Evolutionary conservation across 116 monocot species (phyloP).

Genomic region (Zostera marina): DNA sequence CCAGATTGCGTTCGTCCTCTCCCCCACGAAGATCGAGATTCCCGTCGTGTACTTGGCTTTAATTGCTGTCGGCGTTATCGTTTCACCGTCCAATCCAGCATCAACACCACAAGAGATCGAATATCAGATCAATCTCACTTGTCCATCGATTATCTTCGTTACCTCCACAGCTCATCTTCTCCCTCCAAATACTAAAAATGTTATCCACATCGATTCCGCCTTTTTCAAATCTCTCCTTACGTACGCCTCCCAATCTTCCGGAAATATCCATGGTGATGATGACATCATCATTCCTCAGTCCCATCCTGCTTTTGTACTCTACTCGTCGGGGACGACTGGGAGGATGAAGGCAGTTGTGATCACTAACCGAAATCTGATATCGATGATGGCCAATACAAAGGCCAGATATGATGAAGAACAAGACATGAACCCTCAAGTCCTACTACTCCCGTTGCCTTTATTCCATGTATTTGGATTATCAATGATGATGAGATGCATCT

Average conservation of each 20-base stretch:
- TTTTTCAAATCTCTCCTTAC: slow-evolving; percentile 26
- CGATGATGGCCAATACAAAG: slow-evolving; percentile 9
- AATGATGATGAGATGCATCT: slow-evolving; percentile 19
- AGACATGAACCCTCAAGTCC: slow-evolving; percentile 6
- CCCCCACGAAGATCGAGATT: slow-evolving; percentile 35
- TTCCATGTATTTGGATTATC: slow-evolving; percentile 68
- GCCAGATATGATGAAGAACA: neutral
- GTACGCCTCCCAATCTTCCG: neutral
- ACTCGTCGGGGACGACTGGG: slow-evolving; percentile 88
- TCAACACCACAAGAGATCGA: slow-evolving; percentile 44
- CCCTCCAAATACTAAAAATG: slow-evolving; percentile 9
- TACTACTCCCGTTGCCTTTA: slow-evolving; percentile 35
- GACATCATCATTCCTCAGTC: slow-evolving; percentile 20
- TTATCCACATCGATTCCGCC: slow-evolving; percentile 40
- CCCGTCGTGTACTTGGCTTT: slow-evolving; percentile 70
- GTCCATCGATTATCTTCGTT: slow-evolving; percentile 43
- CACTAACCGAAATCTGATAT: slow-evolving; percentile 54
- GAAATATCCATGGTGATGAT: neutral
- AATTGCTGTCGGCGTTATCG: slow-evolving; percentile 50
- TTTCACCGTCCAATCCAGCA: slow-evolving; percentile 60
- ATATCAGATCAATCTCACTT: slow-evolving; percentile 32
- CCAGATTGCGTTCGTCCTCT: slow-evolving; percentile 33
- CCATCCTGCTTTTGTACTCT: slow-evolving; percentile 55
- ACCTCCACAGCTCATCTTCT: slow-evolving; percentile 24
- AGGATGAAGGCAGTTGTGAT: slow-evolving; percentile 44